These are phyloP conservation scores for Fusarium sp. DNA, from an alignment of 2,329 filamentous ascomycete species.

Conservation along the genomic window DNA sequence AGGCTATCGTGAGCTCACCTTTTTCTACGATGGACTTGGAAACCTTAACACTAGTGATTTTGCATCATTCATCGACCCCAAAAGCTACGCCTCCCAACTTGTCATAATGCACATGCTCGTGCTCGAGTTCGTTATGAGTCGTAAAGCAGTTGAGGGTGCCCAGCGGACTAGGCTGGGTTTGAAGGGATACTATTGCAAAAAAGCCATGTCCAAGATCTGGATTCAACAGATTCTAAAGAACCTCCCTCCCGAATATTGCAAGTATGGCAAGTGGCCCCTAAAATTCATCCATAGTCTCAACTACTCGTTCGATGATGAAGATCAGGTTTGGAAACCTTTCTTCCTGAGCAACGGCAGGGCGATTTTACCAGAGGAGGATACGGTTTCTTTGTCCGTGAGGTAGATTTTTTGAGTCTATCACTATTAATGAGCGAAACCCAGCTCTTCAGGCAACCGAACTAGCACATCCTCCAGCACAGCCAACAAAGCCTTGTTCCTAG, in stretches of 20 bases:
- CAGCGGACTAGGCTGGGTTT: constrained; percentile 7
- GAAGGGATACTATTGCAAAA: constrained; percentile 43
- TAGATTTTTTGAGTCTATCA: background rate
- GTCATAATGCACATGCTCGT: constrained; percentile 58
- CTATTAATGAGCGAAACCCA: background rate
- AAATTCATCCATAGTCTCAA: constrained; percentile 43
- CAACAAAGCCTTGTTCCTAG: background rate
- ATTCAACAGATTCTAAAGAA: constrained; percentile 54
- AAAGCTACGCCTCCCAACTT: constrained; percentile 53
- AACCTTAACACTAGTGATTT: constrained; percentile 53
- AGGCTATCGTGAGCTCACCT: constrained; percentile 50
- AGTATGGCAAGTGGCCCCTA: constrained; percentile 55
- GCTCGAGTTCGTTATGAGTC: constrained; percentile 51
- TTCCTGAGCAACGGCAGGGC: constrained; percentile 34
- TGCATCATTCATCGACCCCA: constrained; percentile 50
- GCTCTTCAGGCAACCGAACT: background rate
- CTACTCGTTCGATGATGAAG: constrained; percentile 43
- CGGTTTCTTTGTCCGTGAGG: constrained; percentile 5
- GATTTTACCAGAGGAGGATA: constrained; percentile 13
- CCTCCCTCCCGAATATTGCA: constrained; percentile 51
- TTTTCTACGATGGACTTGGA: constrained; percentile 51
- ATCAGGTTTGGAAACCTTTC: constrained; percentile 47
- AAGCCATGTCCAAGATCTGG: constrained; percentile 57
- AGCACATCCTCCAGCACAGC: background rate
- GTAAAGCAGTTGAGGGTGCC: constrained; percentile 33